Evolutionary conservation across 345 rosid species (phyloP).

Genomic region (Erodium maritimum): DNA sequence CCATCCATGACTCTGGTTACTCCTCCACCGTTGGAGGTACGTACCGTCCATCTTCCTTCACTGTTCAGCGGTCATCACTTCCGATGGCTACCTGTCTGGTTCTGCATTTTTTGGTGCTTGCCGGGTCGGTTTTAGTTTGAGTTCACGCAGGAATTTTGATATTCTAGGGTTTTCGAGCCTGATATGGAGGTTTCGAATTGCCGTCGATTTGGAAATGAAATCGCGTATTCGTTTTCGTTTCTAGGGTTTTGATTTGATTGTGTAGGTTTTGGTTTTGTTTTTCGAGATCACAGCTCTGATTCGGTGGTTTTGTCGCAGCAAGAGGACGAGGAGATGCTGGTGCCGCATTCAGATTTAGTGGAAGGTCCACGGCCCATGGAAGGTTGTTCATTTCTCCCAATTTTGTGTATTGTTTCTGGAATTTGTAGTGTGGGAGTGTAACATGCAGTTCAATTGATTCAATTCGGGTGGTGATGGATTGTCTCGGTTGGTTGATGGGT

Average conservation of each 20-base stretch:
- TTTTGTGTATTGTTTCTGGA: not conserved
- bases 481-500: slow-evolving; percentile 14
- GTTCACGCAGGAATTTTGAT: not conserved
- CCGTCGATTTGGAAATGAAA: slow-evolving; percentile 10
- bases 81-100: not conserved
- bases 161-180: slow-evolving; percentile 16
- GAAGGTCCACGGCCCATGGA: slow-evolving; percentile 93
- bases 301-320: slow-evolving; percentile 34
- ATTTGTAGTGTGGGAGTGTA: not conserved
- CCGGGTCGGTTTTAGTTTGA: not conserved
- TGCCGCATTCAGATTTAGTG: slow-evolving; percentile 72
- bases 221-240: slow-evolving; percentile 1
- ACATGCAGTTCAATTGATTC: not conserved
- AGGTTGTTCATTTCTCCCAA: slow-evolving; percentile 24
- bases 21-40: slow-evolving; percentile 71
- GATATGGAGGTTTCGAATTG: slow-evolving; percentile 12
- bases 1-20: slow-evolving; percentile 70
- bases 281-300: slow-evolving; percentile 1
- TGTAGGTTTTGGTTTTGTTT: slow-evolving; percentile 9
- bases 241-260: slow-evolving; percentile 21
- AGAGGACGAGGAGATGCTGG: slow-evolving; percentile 93
- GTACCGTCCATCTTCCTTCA: slow-evolving; percentile 7
- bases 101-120: slow-evolving; percentile 1
- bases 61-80: slow-evolving; percentile 9
- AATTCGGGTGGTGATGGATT: slow-evolving; percentile 5